Evolutionary conservation across 306 rosid species (phyloP).

Genomic region (Acacia acuminata): DNA sequence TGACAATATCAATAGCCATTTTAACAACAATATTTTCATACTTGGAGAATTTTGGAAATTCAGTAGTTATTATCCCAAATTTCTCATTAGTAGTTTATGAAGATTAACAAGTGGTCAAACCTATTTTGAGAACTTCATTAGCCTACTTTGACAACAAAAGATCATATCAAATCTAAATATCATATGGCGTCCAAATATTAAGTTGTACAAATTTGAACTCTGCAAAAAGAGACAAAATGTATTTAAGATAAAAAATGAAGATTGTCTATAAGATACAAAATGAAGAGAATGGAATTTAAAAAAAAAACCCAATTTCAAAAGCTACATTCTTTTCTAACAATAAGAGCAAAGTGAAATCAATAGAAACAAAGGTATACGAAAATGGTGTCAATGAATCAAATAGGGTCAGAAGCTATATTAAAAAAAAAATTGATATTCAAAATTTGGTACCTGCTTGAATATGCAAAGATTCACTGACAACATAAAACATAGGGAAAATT

Average conservation of each 20-base stretch:
- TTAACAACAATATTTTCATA: no score
- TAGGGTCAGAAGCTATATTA: not conserved
- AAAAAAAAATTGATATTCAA: conserved; percentile 7
- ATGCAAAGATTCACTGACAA: conserved; percentile 3
- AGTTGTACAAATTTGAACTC: conserved; percentile 15
- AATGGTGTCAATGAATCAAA: not conserved
- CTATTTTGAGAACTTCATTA: no score
- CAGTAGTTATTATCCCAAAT: no score
- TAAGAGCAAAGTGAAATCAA: not conserved
- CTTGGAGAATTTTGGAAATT: no score
- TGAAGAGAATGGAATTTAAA: not conserved
- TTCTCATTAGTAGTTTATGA: no score
- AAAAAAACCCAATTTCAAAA: conserved; percentile 1
- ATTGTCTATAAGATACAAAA: not conserved
- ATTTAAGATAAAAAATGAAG: not conserved
- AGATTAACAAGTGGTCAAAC: no score
- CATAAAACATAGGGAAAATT: no score
- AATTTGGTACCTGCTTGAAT: conserved; percentile 43
- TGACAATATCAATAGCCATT: no score
- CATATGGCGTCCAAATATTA: no score
- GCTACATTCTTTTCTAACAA: not conserved
- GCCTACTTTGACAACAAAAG: no score
- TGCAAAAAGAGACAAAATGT: conserved; percentile 19
- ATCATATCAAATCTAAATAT: no score
- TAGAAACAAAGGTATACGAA: not conserved